Percentiles rank a stretch among this genome's conserved stretches.
These are phyloP conservation scores for Exserohilum rostratum DNA, from an alignment of 2,329 filamentous ascomycete genomes.

Conservation along the genomic window DNA sequence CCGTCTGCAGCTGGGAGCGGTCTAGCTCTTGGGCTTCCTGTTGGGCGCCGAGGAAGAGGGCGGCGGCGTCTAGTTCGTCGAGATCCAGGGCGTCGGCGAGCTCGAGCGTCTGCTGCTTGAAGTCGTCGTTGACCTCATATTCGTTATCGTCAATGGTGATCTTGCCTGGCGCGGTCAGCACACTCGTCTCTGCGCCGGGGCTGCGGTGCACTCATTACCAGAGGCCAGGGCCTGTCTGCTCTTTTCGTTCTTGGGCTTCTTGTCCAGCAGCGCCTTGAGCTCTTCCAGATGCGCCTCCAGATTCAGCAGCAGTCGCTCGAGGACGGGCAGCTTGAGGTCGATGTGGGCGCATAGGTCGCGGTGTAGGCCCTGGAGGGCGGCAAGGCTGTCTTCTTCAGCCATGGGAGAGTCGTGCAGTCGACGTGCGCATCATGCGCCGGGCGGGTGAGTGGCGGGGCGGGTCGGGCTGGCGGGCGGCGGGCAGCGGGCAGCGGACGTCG, in stretches of 20 bases:
- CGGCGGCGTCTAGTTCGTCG: conserved; percentile 84
- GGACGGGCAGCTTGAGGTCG: conserved; percentile 71
- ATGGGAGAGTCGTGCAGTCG: conserved; percentile 54
- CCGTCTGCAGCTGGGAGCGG: conserved; percentile 75
- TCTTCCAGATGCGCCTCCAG: conserved; percentile 71
- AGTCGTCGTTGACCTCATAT: conserved; percentile 83
- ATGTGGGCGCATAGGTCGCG: conserved; percentile 80
- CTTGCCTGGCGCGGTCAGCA: conserved; percentile 64
- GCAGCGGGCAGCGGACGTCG: conserved; percentile 14
- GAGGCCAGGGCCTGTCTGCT: conserved; percentile 70
- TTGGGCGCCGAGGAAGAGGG: conserved; percentile 75
- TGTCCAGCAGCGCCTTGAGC: conserved; percentile 75
- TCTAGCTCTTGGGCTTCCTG: conserved; percentile 72
- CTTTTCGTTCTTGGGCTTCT: conserved; percentile 73
- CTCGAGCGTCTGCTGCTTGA: conserved; percentile 80
- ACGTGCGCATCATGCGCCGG: conserved; percentile 42
- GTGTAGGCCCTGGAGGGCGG: conserved; percentile 82
- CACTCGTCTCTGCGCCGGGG: not conserved
- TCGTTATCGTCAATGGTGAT: conserved; percentile 74
- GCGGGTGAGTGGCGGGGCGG: not conserved
- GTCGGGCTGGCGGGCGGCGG: conserved; percentile 2
- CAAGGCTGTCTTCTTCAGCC: conserved; percentile 75
- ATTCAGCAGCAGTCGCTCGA: conserved; percentile 70
- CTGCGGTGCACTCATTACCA: conserved; percentile 20
- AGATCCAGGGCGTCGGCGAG: conserved; percentile 88